Evolutionary conservation across 2,329 filamentous ascomycete genomes (phyloP).

Genomic region (Aspergillus thermomutatus): DNA sequence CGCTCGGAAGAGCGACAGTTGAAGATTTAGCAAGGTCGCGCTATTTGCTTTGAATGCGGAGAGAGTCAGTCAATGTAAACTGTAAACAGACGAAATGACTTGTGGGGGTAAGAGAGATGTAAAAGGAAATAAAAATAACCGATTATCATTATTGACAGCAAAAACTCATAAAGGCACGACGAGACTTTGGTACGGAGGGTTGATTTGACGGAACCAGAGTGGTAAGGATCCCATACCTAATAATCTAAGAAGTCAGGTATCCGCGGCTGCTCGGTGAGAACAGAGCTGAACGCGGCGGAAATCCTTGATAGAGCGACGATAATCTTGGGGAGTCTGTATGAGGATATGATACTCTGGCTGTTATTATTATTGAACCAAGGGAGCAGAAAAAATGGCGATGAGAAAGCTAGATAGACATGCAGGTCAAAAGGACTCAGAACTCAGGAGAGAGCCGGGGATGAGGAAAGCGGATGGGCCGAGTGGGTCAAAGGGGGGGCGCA

Average conservation of each 20-base stretch:
- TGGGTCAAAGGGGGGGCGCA: slow-evolving; percentile 2
- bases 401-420: slow-evolving; percentile 1
- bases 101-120: background rate
- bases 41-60: background rate
- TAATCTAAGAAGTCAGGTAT: background rate
- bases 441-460: slow-evolving; percentile 8
- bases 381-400: background rate
- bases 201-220: background rate
- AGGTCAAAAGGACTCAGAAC: background rate
- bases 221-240: background rate
- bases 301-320: background rate
- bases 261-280: background rate
- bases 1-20: background rate
- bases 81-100: background rate
- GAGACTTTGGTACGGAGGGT: background rate
- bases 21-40: background rate
- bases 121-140: background rate
- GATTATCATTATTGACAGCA: background rate
- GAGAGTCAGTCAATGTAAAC: background rate
- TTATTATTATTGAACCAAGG: background rate
- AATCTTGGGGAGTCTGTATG: background rate
- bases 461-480: background rate
- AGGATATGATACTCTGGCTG: background rate
- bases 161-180: background rate
- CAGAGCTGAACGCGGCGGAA: background rate